Evolutionary conservation across 2,329 filamentous ascomycete genomes (phyloP).

Genomic region (Cercospora citrullina): DNA sequence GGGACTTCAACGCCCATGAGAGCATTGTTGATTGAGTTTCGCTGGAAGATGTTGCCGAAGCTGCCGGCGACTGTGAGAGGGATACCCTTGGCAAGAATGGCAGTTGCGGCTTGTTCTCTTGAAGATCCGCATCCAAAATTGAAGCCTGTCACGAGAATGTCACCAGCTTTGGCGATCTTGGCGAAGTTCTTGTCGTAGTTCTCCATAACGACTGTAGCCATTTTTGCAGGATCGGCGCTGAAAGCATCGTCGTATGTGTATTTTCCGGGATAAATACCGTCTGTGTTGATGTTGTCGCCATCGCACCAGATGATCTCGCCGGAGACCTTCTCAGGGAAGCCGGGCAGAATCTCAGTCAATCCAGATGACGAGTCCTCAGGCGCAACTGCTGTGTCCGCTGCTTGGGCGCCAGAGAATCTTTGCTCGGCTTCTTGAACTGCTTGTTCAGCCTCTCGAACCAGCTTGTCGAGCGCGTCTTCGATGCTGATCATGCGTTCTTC

Average conservation of each 20-base stretch:
- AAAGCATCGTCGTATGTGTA: constrained; percentile 91
- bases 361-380: constrained; percentile 35
- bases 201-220: constrained; percentile 89
- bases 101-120: constrained; percentile 84
- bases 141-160: constrained; percentile 82
- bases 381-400: constrained; percentile 35
- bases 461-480: constrained; percentile 69
- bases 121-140: constrained; percentile 86
- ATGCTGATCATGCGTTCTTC: constrained; percentile 66
- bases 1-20: constrained; percentile 72
- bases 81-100: constrained; percentile 77
- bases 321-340: constrained; percentile 78
- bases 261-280: constrained; percentile 87
- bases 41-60: constrained; percentile 79
- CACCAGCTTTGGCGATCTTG: constrained; percentile 62
- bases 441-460: constrained; percentile 67
- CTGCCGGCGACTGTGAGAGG: constrained; percentile 77
- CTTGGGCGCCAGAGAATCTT: constrained; percentile 40
- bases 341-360: constrained; percentile 72
- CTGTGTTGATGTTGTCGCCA: constrained; percentile 84
- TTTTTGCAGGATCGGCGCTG: constrained; percentile 67
- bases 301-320: constrained; percentile 91
- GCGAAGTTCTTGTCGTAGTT: constrained; percentile 83
- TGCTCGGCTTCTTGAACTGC: constrained; percentile 59
- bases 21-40: constrained; percentile 79